Evolutionary conservation across 305 asterid genomes (phyloP), one percentile per base, ranked within the genome.

Genomic region (Fraxinus baroniana): DNA sequence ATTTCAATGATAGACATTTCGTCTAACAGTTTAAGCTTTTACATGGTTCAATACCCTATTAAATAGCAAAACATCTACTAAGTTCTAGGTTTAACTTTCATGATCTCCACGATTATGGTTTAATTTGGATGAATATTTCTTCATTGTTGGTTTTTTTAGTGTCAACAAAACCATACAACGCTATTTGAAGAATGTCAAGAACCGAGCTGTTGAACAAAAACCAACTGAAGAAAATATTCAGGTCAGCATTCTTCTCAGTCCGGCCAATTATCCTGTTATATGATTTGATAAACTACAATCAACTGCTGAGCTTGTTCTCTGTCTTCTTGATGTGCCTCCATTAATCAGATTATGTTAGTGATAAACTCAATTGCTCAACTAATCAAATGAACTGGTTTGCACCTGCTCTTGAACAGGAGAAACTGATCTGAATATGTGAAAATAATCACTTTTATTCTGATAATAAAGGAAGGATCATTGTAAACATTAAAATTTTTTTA

Each of bases 101-200:
- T 44, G 17, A 44, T 44, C 52, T 44, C 17, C 55, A 44, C 55
- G 70, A 60, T 60, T 57, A 6, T 18, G 13, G 70, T 60, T 60
- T 20, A 18, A 9, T 60, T 18, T 60, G 24, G 3, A n/a, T 60
- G 9, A 20, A 60, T 44, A 20, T 62, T 62, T 62, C 32, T 22
- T 62, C 71, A 7, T 18, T 62, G 30, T 62, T 9, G 4, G 26
- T 20, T 62, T 39, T 78, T 83, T 39, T 79, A 89, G 92, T 81
- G 74, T 79, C 62, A 36, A 20, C 41, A 81, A 74, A 37, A 88
- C 84, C 77, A 84, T 88, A 78, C 86, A 86, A 64, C 89, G 90
- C 17, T 89, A 89, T 60, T 68, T 71, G 78, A 89, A 86, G 83
- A 82, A 68, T 81, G 62, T 79, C 74, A 89, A 86, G 80, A 73